Percentiles rank a stretch among this genome's conserved stretches.
phyloP scores from a whole-genome alignment of 169 alveolate genomes.

The Ichthyophthirius multifiliis region DNA sequence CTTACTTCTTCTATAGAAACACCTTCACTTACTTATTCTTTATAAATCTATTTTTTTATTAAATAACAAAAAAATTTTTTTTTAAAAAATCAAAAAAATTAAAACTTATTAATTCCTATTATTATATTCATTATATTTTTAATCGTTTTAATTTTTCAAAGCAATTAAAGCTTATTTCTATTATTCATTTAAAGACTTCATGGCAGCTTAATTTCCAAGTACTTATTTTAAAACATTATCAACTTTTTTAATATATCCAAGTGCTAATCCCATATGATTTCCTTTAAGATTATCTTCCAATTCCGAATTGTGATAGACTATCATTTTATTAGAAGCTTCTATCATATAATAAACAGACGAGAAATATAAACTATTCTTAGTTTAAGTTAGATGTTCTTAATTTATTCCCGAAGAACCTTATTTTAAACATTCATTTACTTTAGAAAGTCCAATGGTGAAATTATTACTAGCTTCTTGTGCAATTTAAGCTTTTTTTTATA shows the following conservation, averaged over 20 bases:
- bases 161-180: not conserved
- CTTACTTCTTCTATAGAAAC: not conserved
- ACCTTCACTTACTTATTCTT: not conserved
- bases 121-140: not conserved
- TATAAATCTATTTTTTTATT: too few species aligned
- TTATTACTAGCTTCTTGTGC: not conserved
- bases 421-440: not conserved
- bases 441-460: not conserved
- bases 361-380: not conserved
- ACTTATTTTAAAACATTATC: not conserved
- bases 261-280: not conserved
- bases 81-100: too few species aligned
- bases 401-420: not conserved
- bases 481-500: not conserved
- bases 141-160: not conserved
- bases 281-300: not conserved
- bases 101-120: not conserved
- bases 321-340: not conserved
- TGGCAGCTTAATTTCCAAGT: not conserved
- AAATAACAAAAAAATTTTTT: too few species aligned
- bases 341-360: not conserved
- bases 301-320: not conserved
- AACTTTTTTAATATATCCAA: not conserved
- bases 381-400: not conserved
- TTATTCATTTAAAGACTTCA: not conserved